Base-by-base conservation (phyloP, 2,329 filamentous ascomycete species). In the Monilinia polystroma region DNA sequence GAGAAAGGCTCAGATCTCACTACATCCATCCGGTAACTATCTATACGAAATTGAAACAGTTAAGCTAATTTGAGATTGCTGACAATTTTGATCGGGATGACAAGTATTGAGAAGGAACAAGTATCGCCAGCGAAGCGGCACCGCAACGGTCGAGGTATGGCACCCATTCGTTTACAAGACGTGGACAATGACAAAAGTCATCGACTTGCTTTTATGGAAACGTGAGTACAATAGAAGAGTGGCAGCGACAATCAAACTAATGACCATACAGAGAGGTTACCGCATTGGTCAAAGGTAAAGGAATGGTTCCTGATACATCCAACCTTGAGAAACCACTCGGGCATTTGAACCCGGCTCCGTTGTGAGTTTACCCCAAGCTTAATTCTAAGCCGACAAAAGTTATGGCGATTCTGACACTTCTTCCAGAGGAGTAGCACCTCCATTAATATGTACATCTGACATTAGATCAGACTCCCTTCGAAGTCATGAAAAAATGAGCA, bases 51-150 rank as follows among this genome's bases (percentile, higher is more conserved):
- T 51, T 8, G 2, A 29, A 3, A 11, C 58, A 26, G 51, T 38
- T 6, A 16, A 60, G 20, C 35, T 10, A 3, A 6, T 56, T 35
- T 56, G 16, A 41, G 45, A 14, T 38, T 10, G 54, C 55, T 66
- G 29, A 66, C 43, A 51, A 26, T 32, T 41, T 43, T 32, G 11
- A 51, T 2, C 8, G 60, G 63, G 60, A 58, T 29, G 5, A 18
- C 20, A 32, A 51, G n/a, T 52, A 52, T n/a, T 18, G 32, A 52
- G 8, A 49, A 60, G 4, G 32, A 32, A 16, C n/a, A 59, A 51
- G 32, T 65, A 43, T 66, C 63, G 12, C 63, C 63, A 66, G 58
- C 45, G 23, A 66, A 66, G 35, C 55, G 63, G 14, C 63, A 53
- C 11, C 32, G 63, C 20, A 49, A 35, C 12, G 23, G 14, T 14